Conservation (phyloP, 2,329 filamentous ascomycete species). For the Fusarium nelsonii region DNA sequence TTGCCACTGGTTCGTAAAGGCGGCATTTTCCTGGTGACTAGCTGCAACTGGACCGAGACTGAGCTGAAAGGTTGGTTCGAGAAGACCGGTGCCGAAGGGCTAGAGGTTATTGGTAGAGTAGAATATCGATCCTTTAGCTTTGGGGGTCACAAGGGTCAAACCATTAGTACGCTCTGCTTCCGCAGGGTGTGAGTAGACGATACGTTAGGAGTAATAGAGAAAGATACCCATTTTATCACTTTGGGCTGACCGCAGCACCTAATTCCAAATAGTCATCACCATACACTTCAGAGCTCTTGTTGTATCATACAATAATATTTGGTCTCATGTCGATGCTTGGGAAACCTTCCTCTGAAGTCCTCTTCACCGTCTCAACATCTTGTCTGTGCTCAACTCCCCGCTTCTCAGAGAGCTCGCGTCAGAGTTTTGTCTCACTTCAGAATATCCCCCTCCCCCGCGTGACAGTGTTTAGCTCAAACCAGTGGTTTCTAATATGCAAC, state of each 20-base stretch:
- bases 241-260: constrained; percentile 32
- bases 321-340: constrained; percentile 34
- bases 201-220: constrained; percentile 5
- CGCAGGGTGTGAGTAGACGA: constrained; percentile 54
- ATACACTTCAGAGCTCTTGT: constrained; percentile 43
- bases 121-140: constrained; percentile 90
- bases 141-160: constrained; percentile 88
- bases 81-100: constrained; percentile 49
- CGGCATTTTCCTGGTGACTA: constrained; percentile 86
- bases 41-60: constrained; percentile 97
- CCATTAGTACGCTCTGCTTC: constrained; percentile 89
- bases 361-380: constrained; percentile 17
- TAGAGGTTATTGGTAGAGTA: constrained; percentile 75
- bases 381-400: not conserved
- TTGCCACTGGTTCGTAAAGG: constrained; percentile 75
- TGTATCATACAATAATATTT: constrained; percentile 48
- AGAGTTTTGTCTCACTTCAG: constrained; percentile 26
- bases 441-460: constrained; percentile 12
- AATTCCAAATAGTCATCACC: constrained; percentile 31
- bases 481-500: constrained; percentile 45
- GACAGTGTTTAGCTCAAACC: constrained; percentile 27
- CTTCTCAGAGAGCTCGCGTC: constrained; percentile 14
- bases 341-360: constrained; percentile 17
- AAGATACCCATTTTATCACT: constrained; percentile 31
- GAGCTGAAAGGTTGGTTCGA: constrained; percentile 87